Evolutionary conservation across 345 rosid genomes (phyloP).

Genomic region (Dovyalis caffra): DNA sequence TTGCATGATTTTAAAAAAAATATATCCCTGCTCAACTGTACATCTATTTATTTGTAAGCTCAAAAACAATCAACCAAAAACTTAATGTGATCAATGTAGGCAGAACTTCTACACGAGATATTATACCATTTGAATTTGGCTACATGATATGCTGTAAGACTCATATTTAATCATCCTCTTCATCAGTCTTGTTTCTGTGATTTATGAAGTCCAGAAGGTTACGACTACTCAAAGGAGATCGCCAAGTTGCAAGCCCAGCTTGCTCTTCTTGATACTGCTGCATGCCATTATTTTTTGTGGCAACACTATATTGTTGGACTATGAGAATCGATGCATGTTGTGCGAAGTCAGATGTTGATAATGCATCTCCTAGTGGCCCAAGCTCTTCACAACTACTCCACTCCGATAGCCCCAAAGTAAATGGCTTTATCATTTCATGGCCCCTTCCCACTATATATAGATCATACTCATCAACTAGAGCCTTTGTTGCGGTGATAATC

Average conservation of each 20-base stretch:
- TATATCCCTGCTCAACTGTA: not conserved
- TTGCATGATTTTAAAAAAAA: not conserved
- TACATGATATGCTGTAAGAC: not conserved
- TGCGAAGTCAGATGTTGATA: slow-evolving; percentile 23
- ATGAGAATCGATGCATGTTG: slow-evolving; percentile 31
- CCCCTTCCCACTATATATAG: slow-evolving; percentile 38
- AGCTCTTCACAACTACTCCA: slow-evolving; percentile 35
- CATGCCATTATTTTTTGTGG: not conserved
- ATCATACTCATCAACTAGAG: slow-evolving; percentile 16
- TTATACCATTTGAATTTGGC: not conserved
- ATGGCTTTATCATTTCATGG: not conserved
- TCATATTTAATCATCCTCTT: not conserved
- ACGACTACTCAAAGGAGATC: not conserved
- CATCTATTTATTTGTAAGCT: not conserved
- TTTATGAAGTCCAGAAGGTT: not conserved
- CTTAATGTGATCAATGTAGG: not conserved
- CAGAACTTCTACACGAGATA: not conserved
- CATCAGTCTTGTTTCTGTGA: not conserved
- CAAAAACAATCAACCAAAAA: not conserved
- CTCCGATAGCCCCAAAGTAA: slow-evolving; percentile 29
- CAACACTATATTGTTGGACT: slow-evolving; percentile 29
- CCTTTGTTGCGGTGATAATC: slow-evolving; percentile 12
- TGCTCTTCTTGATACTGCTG: not conserved
- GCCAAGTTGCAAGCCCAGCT: not conserved
- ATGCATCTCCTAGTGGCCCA: slow-evolving; percentile 36